Percentiles rank a stretch among this genome's conserved stretches.
Evolutionary conservation across 2,329 filamentous ascomycete genomes (phyloP).

Genomic region (Ophiostoma populinum): DNA sequence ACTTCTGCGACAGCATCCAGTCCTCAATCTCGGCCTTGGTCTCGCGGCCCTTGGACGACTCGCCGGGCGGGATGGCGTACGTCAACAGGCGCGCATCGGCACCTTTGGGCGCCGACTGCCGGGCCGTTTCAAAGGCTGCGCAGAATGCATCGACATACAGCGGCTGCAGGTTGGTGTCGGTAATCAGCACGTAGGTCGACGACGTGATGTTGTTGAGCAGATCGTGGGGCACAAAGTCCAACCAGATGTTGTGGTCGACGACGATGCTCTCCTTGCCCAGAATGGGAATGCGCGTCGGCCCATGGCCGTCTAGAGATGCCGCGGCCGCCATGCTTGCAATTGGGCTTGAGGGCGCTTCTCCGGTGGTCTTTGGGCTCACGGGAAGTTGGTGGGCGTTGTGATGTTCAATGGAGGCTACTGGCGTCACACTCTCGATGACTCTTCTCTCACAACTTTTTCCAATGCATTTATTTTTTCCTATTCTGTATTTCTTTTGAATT

Average conservation of each 20-base stretch:
- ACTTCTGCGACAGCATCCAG: constrained; percentile 88
- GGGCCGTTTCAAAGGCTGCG: constrained; percentile 39
- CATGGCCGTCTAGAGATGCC: constrained; percentile 6
- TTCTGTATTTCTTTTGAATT: too few relatives aligned
- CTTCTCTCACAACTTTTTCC: too few relatives aligned
- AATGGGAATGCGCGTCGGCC: constrained; percentile 53
- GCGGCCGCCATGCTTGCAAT: constrained; percentile 6
- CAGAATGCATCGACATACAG: constrained; percentile 69
- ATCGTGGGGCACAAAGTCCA: constrained; percentile 63
- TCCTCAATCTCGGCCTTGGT: constrained; percentile 95
- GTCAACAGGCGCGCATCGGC: constrained; percentile 53
- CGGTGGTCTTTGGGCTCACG: neutral
- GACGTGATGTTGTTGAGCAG: constrained; percentile 60
- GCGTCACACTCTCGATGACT: too few relatives aligned
- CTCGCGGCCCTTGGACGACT: constrained; percentile 81
- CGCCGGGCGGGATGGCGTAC: constrained; percentile 76
- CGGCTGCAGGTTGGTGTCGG: constrained; percentile 77
- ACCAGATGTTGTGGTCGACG: constrained; percentile 82
- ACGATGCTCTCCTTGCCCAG: constrained; percentile 81
- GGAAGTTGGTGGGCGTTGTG: neutral
- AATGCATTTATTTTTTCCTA: too few relatives aligned
- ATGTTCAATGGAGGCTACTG: too few relatives aligned
- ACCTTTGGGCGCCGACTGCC: constrained; percentile 17
- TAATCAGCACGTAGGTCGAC: constrained; percentile 90
- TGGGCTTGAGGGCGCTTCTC: neutral